Evolutionary conservation across 2,329 filamentous ascomycete species (phyloP).

Genomic region (Fusarium algeriense): DNA sequence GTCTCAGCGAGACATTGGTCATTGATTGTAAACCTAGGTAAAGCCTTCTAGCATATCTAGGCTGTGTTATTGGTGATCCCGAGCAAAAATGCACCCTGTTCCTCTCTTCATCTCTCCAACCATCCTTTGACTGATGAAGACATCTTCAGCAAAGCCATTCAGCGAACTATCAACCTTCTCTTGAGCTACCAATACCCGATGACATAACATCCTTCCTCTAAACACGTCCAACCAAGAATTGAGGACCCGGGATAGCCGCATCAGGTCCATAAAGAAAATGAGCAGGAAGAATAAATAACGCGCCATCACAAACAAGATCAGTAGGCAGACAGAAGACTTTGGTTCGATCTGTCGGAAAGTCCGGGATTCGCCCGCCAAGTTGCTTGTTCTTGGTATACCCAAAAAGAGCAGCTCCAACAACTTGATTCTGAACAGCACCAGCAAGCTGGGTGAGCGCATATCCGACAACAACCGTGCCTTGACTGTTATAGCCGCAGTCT

Average conservation of each 20-base stretch:
- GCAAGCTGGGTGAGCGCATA: neutral
- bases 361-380: neutral
- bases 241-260: neutral
- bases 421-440: neutral
- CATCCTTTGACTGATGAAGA: no score
- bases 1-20: no score
- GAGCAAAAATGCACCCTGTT: no score
- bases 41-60: no score
- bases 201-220: rapidly evolving
- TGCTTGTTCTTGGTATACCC: conserved; percentile 16
- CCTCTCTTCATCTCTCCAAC: no score
- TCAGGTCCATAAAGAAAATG: neutral
- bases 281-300: neutral
- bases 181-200: no score
- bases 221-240: neutral
- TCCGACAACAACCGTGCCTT: conserved; percentile 2
- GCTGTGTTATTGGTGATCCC: no score
- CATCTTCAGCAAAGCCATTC: no score
- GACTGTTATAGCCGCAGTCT: neutral
- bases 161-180: no score
- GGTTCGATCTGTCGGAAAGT: neutral
- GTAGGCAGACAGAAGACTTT: conserved; percentile 1
- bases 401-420: neutral
- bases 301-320: neutral
- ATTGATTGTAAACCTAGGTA: no score